Evolutionary conservation across 2,329 filamentous ascomycete species (phyloP), one percentile per base, ranked within the genome.

Genomic region (Cladosporium halotolerans): DNA sequence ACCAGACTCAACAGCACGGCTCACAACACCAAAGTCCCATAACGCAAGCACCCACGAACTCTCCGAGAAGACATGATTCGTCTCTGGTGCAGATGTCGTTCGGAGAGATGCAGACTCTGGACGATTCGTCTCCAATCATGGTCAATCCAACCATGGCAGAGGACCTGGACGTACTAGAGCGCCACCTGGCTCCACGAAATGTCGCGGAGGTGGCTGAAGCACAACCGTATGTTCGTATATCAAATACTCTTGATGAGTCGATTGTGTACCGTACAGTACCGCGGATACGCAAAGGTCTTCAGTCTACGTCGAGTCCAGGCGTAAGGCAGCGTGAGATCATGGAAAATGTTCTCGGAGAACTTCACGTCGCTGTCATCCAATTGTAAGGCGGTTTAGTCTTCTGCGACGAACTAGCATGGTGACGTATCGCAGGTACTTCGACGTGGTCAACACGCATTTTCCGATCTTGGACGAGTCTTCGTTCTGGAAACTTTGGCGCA

Each of bases 221-320:
- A 10, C 73, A 71, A 31, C 73, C 72, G 13, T 80, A 79, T 55
- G 76, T 76, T 44, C 75, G 77, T 7, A 72, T 79, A 32, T 76
- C 74, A 2, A 77, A 73, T 49, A 73, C 68, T 49, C 58, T 63
- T 5, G 68, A 73, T 16, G 65, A 72, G 45, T 67, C 70, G 4
- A 66, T 73, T 6, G 64, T 72, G 2, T 73, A 73, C 46, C 61
- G 70, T 8, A 77, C 76, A 4, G 74, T 80, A 3, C 76, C 77
- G 9, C 68, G 76, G 38, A 73, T 74, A 47, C 71, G 77, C 47
- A 73, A 75, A 53, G 77, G 77, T 14, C 18, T 45, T 6, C 41
- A 41, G 3, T 23, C 32, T 5, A 32, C 50, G 9, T 13, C 42
- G 10, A 62, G 65, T 5, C 69, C 70, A 10, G 72, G 72, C 3